A percentile compares a stretch with the other conserved stretches of the same genome.
Evolutionary conservation across 2,329 filamentous ascomycete species (phyloP).

Genomic region (Escovopsis weberi): DNA sequence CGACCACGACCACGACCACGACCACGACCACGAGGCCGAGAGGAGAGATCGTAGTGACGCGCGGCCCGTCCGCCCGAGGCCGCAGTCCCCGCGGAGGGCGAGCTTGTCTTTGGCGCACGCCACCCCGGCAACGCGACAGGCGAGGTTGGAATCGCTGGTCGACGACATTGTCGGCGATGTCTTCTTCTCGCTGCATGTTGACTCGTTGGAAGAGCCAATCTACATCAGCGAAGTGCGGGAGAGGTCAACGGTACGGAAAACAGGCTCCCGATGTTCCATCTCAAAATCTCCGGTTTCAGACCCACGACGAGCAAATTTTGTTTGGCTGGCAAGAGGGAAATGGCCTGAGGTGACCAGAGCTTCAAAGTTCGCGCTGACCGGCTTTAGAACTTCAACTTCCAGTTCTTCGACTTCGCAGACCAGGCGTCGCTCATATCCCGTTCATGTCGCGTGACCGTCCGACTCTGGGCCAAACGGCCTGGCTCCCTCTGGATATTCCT

Average conservation of each 20-base stretch:
- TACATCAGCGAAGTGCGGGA: conserved; percentile 77
- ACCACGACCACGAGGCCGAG: no score
- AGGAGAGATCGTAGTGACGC: neutral
- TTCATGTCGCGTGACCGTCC: conserved; percentile 48
- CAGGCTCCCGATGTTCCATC: no score
- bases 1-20: no score
- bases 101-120: conserved; percentile 34
- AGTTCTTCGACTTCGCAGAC: conserved; percentile 60
- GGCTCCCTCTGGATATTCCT: conserved; percentile 45
- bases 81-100: conserved; percentile 24
- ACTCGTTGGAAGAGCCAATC: conserved; percentile 53
- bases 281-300: neutral
- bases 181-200: conserved; percentile 74
- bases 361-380: neutral
- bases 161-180: conserved; percentile 65
- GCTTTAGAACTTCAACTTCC: conserved; percentile 67
- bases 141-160: conserved; percentile 59
- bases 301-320: no score
- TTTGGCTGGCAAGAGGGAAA: no score
- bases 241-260: conserved; percentile 46
- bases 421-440: conserved; percentile 52
- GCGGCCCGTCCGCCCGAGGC: conserved; percentile 3
- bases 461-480: conserved; percentile 55
- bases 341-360: no score
- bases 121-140: conserved; percentile 45